phyloP scores from a whole-genome alignment of 2,329 filamentous ascomycete species.

The Colletotrichum liriopes region DNA sequence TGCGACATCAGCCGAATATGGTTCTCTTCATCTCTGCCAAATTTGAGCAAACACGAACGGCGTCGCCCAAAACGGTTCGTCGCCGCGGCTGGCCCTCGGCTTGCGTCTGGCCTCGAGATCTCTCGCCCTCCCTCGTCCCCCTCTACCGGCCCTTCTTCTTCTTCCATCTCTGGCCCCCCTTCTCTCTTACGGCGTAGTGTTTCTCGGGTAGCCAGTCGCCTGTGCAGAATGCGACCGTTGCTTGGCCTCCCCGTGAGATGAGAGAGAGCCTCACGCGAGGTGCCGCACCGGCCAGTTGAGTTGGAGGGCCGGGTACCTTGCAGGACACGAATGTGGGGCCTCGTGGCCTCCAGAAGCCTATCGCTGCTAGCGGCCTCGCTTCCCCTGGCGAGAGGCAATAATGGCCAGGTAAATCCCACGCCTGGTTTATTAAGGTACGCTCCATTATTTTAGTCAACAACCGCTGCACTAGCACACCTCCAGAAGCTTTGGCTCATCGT shows the following conservation, averaged over 20 bases:
- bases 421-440: slow-evolving; percentile 5
- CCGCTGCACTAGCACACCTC: not conserved
- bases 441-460: not conserved
- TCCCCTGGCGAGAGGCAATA: slow-evolving; percentile 21
- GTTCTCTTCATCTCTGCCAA: slow-evolving; percentile 34
- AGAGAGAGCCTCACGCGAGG: not conserved
- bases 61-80: slow-evolving; percentile 31
- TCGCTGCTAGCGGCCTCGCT: slow-evolving; percentile 34
- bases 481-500: not conserved
- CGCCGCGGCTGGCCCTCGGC: slow-evolving; percentile 17
- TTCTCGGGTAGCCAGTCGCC: slow-evolving; percentile 12
- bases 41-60: slow-evolving; percentile 37
- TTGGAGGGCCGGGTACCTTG: slow-evolving; percentile 43
- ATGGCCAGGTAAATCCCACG: slow-evolving; percentile 14
- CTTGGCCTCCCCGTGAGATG: not conserved
- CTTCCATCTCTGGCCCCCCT: not conserved
- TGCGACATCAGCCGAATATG: slow-evolving; percentile 29
- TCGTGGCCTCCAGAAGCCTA: slow-evolving; percentile 40
- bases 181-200: not conserved
- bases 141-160: not conserved
- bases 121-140: not conserved
- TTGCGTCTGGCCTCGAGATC: slow-evolving; percentile 7
- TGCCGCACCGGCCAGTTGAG: not conserved
- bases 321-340: slow-evolving; percentile 29
- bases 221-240: not conserved